Evolutionary conservation across 2,329 filamentous ascomycete species (phyloP), one percentile per base, ranked within the genome.

Genomic region (Ustulina deusta): DNA sequence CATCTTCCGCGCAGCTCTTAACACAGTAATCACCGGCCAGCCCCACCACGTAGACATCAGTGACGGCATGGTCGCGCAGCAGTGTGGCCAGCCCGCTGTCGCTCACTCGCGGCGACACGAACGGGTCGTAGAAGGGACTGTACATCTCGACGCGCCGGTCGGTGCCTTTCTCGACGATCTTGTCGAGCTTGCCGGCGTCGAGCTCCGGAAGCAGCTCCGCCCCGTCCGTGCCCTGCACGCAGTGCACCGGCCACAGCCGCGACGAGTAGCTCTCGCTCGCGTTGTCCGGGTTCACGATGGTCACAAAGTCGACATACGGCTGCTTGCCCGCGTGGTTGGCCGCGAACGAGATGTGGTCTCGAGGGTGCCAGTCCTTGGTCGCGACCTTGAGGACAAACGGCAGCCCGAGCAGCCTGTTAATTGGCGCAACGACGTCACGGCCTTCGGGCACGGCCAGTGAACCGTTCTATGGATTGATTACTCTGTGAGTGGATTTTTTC

Each of bases 21-120:
- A 98, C 94, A 78, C 96, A 99, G 79, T 92, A 97, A 79, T 98
- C 96, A 20, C 89, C 90, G 3, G 96, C 95, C 62, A 99, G 78
- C 0, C 96, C 96, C 1, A 93, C 93, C 25, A 96, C 88, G 78
- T 90, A 97, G 6, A 97, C 92, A 78, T 97, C 87, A 6, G 92
- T 93, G 32, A 97, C 83, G 0, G 81, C 83, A 17, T 82, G 82
- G 2, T 83, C 83, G 59, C 79, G 84, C 72, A 99, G 78, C 55
- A 83, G 76, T 0, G 76, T 81, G 1, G 85, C 86, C 29, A 98
- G 82, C 15, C 90, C 89, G 74, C 87, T 90, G 74, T 90, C 88
- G 29, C 82, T 83, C 15, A 91, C 83, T 36, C 81, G 81, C 1
- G 89, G 89, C 6, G 84, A 84, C 44, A 80, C 80, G 74, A 97